phyloP scores from a whole-genome alignment of 108 stramenopile species.

The Pseudonitzschia multiseries region DNA sequence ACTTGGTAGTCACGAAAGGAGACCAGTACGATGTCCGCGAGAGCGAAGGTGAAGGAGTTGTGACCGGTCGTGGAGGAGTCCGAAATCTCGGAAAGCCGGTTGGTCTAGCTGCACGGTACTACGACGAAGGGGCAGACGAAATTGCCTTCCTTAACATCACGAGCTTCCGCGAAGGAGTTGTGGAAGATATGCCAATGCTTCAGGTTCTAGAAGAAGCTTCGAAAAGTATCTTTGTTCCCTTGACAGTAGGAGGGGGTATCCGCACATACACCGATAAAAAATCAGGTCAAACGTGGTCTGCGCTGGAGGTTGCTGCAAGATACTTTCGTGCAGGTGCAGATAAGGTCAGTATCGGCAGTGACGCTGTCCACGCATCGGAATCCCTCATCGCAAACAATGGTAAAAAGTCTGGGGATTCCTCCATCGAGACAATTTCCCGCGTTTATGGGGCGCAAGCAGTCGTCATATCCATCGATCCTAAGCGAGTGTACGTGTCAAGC shows the following conservation, averaged over 20 bases:
- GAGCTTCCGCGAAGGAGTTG: conserved; percentile 90
- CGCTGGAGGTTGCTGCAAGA: conserved; percentile 93
- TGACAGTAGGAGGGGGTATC: conserved; percentile 98
- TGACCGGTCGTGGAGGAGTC: conserved; percentile 84
- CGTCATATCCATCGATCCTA: conserved; percentile 97
- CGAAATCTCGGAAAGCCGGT: conserved; percentile 98
- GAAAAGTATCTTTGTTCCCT: conserved; percentile 93
- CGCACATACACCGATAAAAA: conserved; percentile 87
- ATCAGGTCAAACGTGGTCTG: conserved; percentile 77
- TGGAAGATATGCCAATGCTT: conserved; percentile 97
- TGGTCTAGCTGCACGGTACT: conserved; percentile 85
- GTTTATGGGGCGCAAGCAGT: conserved; percentile 98
- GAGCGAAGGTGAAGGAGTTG: conserved; percentile 64
- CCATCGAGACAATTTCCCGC: conserved; percentile 88
- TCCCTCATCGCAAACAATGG: conserved; percentile 54
- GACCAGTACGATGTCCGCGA: conserved; percentile 99
- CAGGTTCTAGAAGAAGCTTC: conserved; percentile 93
- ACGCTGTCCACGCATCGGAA: conserved; percentile 94
- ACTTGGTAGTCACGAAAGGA: conserved; percentile 98
- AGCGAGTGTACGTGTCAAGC: conserved; percentile 80
- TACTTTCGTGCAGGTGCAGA: conserved; percentile 99
- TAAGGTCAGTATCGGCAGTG: conserved; percentile 95
- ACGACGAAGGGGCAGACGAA: conserved; percentile 96
- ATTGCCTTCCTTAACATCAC: conserved; percentile 98
- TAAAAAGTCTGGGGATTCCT: conserved; percentile 71